Evolutionary conservation across 73 alveolate genomes (phyloP).

Genomic region (Uronychia binucleata): DNA sequence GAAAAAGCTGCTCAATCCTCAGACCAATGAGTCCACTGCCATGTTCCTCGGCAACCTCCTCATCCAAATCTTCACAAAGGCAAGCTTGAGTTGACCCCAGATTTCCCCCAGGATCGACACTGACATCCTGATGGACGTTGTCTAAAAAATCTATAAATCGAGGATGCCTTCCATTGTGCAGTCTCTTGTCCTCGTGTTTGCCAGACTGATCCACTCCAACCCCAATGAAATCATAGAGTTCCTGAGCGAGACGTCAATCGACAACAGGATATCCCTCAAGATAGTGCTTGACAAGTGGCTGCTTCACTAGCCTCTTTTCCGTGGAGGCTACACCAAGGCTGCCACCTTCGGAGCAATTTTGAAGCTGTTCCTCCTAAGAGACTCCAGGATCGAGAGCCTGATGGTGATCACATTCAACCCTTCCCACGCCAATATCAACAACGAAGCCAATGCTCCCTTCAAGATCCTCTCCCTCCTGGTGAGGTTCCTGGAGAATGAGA

Average conservation of each 20-base stretch:
- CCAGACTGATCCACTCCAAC: constrained; percentile 89
- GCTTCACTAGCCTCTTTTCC: constrained; percentile 91
- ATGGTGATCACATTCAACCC: constrained; percentile 97
- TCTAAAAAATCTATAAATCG: constrained; percentile 91
- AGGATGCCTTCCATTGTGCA: constrained; percentile 97
- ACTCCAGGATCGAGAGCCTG: constrained; percentile 83
- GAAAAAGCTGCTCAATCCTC: constrained; percentile 72
- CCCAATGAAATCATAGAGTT: constrained; percentile 92
- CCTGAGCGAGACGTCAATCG: constrained; percentile 86
- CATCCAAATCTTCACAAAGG: constrained; percentile 72
- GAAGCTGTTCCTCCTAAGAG: constrained; percentile 84
- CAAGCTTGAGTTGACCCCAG: not conserved
- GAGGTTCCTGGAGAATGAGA: constrained; percentile 95
- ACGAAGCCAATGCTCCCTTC: constrained; percentile 97
- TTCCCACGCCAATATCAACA: constrained; percentile 86
- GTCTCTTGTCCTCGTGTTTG: constrained; percentile 91
- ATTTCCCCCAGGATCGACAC: constrained; percentile 84
- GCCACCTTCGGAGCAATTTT: constrained; percentile 94
- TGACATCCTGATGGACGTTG: constrained; percentile 76
- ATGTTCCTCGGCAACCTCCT: constrained; percentile 83
- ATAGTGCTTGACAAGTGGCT: constrained; percentile 97
- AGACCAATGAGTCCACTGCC: constrained; percentile 81
- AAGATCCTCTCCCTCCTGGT: constrained; percentile 89
- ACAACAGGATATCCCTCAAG: constrained; percentile 90
- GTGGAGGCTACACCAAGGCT: constrained; percentile 96